Conservation (phyloP, 345 rosid genomes). For the Populus pruinosa region DNA sequence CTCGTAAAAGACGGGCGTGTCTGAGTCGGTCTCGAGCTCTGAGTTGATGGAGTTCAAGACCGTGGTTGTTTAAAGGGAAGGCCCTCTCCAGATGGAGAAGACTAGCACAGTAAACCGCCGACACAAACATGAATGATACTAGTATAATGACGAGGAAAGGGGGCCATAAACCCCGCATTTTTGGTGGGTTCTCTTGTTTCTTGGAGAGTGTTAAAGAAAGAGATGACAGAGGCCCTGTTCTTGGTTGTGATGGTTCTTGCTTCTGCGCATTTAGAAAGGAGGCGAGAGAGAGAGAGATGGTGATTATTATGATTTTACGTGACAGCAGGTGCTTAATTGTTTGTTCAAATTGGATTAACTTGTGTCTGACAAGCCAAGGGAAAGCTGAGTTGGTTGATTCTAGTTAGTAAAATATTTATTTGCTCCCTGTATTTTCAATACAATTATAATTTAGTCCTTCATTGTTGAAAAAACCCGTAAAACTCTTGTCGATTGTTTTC, state of each 20-base stretch:
- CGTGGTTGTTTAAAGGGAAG: conserved; percentile 50
- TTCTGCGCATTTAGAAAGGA: conserved; percentile 34
- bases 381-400: background rate
- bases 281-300: background rate
- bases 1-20: conserved; percentile 67
- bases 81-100: conserved; percentile 64
- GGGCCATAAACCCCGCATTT: conserved; percentile 30
- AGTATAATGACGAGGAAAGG: conserved; percentile 21
- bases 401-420: too few relatives aligned
- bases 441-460: background rate
- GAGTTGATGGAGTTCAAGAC: conserved; percentile 46
- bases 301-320: background rate
- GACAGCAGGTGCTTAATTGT: background rate
- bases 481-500: background rate
- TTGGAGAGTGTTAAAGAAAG: conserved; percentile 3
- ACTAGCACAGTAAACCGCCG: conserved; percentile 33
- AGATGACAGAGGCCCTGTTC: conserved; percentile 8
- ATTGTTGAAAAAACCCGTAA: too few relatives aligned
- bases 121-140: conserved; percentile 15
- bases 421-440: background rate
- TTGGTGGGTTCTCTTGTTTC: background rate
- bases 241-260: conserved; percentile 19
- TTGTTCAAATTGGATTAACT: background rate
- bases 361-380: background rate
- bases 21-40: conserved; percentile 66